Evolutionary conservation across 2,329 filamentous ascomycete genomes (phyloP).

Genomic region (Aspergillus hortae): DNA sequence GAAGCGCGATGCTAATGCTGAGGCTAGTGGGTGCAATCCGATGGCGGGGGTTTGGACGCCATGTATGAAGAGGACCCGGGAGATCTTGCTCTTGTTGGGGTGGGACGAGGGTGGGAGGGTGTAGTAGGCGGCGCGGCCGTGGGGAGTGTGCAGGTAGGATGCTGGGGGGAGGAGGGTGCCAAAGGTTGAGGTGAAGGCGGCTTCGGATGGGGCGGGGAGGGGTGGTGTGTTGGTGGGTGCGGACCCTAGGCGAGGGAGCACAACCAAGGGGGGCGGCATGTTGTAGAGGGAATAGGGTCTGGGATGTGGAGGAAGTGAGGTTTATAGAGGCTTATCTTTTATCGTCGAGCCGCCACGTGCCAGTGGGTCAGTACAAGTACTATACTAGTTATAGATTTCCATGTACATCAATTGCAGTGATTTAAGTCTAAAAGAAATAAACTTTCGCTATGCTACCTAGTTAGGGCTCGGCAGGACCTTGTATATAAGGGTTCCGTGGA

Average conservation of each 20-base stretch:
- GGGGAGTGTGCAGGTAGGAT: conserved; percentile 17
- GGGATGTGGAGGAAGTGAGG: too few relatives aligned
- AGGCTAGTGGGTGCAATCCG: conserved; percentile 45
- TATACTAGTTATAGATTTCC: too few relatives aligned
- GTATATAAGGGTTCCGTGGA: too few relatives aligned
- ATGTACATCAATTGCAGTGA: too few relatives aligned
- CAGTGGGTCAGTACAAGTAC: too few relatives aligned
- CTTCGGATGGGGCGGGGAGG: conserved; percentile 23
- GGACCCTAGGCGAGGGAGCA: conserved; percentile 19
- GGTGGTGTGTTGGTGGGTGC: not conserved
- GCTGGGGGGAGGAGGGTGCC: conserved; percentile 19
- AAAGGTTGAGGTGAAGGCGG: conserved; percentile 19
- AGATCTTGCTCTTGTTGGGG: not conserved
- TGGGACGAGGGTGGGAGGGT: conserved; percentile 3
- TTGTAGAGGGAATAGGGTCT: too few relatives aligned
- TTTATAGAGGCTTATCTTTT: too few relatives aligned
- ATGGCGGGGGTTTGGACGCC: conserved; percentile 52
- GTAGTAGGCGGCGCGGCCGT: conserved; percentile 20
- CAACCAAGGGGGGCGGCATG: conserved; percentile 12
- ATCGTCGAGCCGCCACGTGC: too few relatives aligned
- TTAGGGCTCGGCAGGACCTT: too few relatives aligned
- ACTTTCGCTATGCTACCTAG: too few relatives aligned
- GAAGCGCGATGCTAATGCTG: conserved; percentile 31
- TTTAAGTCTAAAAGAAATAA: too few relatives aligned
- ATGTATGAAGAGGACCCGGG: conserved; percentile 46